Evolutionary conservation across 208 protist species (phyloP), one percentile per base, ranked within the genome.

Genomic region (Eutreptiella sp.): DNA sequence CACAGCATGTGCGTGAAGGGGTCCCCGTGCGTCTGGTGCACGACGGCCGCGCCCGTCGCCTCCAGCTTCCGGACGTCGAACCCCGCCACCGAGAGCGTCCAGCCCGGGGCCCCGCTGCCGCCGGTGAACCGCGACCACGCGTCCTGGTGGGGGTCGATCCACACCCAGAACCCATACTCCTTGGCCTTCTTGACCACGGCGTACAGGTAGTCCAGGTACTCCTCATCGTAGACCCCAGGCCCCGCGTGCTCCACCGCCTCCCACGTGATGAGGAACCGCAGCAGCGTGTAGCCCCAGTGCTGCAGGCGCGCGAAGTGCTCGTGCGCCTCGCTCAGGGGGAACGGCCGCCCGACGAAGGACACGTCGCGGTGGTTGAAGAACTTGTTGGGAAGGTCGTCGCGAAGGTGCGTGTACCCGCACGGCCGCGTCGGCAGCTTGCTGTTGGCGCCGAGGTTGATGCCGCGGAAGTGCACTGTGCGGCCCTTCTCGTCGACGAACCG

Each of bases 141-240:
- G 39, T 72, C 66, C 48, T 72, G 66, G 41, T 72, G 66, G 3
- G 66, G 66, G 50, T 72, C 66, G 27, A 72, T 53, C 35, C 53
- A 62, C 16, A 67, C 47, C 4, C 9, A 33, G 2, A 72, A 11
- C 23, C 58, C 66, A 3, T 62, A 38, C 21, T 4, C n/a, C 2
- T 23, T 19, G 21, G 59, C 57, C 31, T 0, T 0, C 3, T 27
- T 9, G 21, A 63, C 27, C 24, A 63, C 41, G 24, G 7, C 23
- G 14, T 4, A 7, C 2, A 65, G 2, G 50, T 65, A 65, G 9
- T 65, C 46, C 19, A 72, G 19, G 62, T 72, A 68, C 28, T 68
- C 62, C 1, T 46, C 39, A 53, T 68, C 59, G 45, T 72, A 68
- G 9, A 43, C 4, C 1, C 60, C 66, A 1, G 58, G 60, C 14